A percentile compares a stretch with the other conserved stretches of the same genome.
These are phyloP conservation scores for Cryomyces antarcticus DNA, from an alignment of 495 filamentous ascomycete genomes.

Conservation along the genomic window DNA sequence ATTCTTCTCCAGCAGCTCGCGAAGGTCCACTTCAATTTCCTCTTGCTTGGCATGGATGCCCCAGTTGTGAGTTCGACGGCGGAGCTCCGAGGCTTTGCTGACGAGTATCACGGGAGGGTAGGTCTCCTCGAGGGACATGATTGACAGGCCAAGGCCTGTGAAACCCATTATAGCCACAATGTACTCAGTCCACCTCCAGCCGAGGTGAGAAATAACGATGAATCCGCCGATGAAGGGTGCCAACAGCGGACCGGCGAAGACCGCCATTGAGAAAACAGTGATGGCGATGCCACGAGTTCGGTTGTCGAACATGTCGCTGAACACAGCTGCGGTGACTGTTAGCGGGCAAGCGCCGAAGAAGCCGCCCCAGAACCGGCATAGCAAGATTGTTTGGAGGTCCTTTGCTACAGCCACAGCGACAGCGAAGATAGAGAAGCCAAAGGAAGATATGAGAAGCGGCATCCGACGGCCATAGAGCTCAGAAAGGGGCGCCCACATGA, in stretches of 20 bases:
- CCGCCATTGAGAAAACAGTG: slow-evolving; percentile 64
- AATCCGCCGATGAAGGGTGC: slow-evolving; percentile 77
- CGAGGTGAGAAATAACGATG: slow-evolving; percentile 43
- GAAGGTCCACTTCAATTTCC: slow-evolving; percentile 72
- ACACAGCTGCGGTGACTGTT: slow-evolving; percentile 69
- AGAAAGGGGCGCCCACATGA: slow-evolving; percentile 44
- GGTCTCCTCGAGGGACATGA: slow-evolving; percentile 61
- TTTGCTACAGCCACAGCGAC: slow-evolving; percentile 52
- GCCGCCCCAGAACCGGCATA: slow-evolving; percentile 71
- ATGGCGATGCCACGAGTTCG: slow-evolving; percentile 58
- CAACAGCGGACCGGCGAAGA: slow-evolving; percentile 64
- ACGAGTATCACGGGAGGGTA: slow-evolving; percentile 70
- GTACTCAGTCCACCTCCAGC: slow-evolving; percentile 81
- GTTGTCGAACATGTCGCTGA: slow-evolving; percentile 77
- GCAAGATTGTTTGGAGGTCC: slow-evolving; percentile 63
- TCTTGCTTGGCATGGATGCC: slow-evolving; percentile 88
- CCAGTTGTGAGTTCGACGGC: slow-evolving; percentile 73
- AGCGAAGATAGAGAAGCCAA: slow-evolving; percentile 62
- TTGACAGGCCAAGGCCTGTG: slow-evolving; percentile 42
- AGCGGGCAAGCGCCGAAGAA: slow-evolving; percentile 55
- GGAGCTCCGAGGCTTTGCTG: slow-evolving; percentile 54
- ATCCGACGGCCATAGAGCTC: slow-evolving; percentile 59
- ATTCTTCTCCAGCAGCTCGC: slow-evolving; percentile 64
- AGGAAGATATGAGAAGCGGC: slow-evolving; percentile 51
- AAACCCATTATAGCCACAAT: slow-evolving; percentile 55